These are phyloP conservation scores for Chalciporus sp. DNA, from an alignment of 1,284 basidiomycete genomes.

Conservation along the genomic window DNA sequence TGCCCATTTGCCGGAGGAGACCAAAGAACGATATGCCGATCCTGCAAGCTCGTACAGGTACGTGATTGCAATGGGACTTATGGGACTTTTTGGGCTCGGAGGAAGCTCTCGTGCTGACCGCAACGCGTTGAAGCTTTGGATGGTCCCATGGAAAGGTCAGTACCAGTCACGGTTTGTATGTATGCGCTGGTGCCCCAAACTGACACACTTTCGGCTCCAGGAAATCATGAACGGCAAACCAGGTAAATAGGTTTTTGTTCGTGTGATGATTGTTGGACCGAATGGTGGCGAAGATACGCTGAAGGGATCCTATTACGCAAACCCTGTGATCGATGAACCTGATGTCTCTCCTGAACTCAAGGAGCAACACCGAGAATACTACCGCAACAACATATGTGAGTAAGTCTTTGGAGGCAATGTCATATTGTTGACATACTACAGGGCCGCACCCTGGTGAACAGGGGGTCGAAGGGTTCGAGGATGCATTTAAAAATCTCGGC, in stretches of 20 bases:
- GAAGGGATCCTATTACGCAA: conserved; percentile 93
- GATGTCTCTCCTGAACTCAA: conserved; percentile 56
- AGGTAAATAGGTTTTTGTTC: conserved; percentile 42
- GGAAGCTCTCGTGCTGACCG: neutral
- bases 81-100: neutral
- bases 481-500: conserved; percentile 84
- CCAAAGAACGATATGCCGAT: conserved; percentile 74
- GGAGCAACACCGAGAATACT: conserved; percentile 74
- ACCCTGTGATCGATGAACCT: conserved; percentile 72
- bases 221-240: conserved; percentile 95
- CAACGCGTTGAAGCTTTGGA: conserved; percentile 67
- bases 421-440: conserved; percentile 29
- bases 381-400: conserved; percentile 76
- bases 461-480: conserved; percentile 76
- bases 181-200: neutral
- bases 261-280: neutral
- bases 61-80: conserved; percentile 16
- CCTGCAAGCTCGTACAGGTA: conserved; percentile 71
- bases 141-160: conserved; percentile 90
- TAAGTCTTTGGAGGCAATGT: neutral
- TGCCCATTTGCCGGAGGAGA: conserved; percentile 63
- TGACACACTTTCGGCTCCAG: conserved; percentile 39
- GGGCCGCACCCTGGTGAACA: conserved; percentile 70
- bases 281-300: conserved; percentile 58
- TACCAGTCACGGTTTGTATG: conserved; percentile 5